A percentile compares a stretch with the other conserved stretches of the same genome.
Evolutionary conservation across 2,329 filamentous ascomycete genomes (phyloP).

Genomic region (Hypoxylon sp.): DNA sequence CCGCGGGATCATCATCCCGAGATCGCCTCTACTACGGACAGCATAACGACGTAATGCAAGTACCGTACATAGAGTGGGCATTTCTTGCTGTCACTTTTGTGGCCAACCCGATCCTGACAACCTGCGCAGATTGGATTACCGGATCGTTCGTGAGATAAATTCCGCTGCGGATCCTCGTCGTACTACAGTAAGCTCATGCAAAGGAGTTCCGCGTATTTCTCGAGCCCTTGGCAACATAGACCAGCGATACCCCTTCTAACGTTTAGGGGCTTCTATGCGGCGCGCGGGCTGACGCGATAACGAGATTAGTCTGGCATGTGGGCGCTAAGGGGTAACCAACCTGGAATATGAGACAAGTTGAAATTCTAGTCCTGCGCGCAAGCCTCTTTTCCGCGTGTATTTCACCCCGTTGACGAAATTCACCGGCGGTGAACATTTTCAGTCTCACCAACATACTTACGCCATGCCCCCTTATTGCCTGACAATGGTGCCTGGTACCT

Average conservation of each 20-base stretch:
- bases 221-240: conserved; percentile 16
- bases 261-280: conserved; percentile 14
- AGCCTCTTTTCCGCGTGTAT: conserved; percentile 1
- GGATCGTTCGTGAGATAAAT: conserved; percentile 27
- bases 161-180: conserved; percentile 29
- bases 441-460: conserved; percentile 26
- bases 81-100: conserved; percentile 21
- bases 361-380: conserved; percentile 9
- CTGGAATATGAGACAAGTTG: conserved; percentile 11
- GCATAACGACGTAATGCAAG: conserved; percentile 7
- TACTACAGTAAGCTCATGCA: conserved; percentile 42
- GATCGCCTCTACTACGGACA: conserved; percentile 20
- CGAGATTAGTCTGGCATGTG: conserved; percentile 34
- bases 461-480: conserved; percentile 33
- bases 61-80: conserved; percentile 9
- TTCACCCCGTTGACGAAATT: conserved; percentile 17
- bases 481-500: conserved; percentile 47
- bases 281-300: conserved; percentile 27
- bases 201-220: conserved; percentile 16
- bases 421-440: conserved; percentile 32
- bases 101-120: conserved; percentile 24
- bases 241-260: conserved; percentile 22
- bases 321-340: conserved; percentile 25
- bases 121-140: conserved; percentile 35
- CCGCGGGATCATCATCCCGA: conserved; percentile 35